These are phyloP conservation scores for Tulasnella sp. DNA, from an alignment of 768 basidiomycete genomes.

Conservation along the genomic window DNA sequence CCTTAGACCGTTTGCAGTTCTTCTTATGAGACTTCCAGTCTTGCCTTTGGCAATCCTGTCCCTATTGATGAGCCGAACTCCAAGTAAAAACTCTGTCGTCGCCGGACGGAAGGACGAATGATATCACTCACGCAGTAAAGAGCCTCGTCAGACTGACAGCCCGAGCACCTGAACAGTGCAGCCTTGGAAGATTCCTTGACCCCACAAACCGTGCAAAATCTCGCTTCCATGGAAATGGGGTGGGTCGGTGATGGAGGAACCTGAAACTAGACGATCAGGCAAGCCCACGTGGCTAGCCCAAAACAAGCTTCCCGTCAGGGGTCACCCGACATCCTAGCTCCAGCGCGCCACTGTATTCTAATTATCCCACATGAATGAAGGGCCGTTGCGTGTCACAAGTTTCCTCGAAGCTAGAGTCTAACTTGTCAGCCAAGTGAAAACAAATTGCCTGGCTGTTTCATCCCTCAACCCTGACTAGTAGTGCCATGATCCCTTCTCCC, in stretches of 20 bases:
- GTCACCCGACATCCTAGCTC: too few relatives aligned
- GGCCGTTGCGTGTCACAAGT: too few relatives aligned
- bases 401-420: too few relatives aligned
- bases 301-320: background rate
- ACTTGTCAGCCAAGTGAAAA: too few relatives aligned
- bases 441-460: too few relatives aligned
- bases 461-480: too few relatives aligned
- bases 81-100: background rate
- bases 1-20: background rate
- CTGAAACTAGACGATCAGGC: background rate
- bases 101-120: too few relatives aligned
- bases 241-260: conserved; percentile 1
- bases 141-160: conserved; percentile 7
- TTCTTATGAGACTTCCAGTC: conserved; percentile 25
- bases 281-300: background rate
- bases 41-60: conserved; percentile 16
- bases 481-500: too few relatives aligned
- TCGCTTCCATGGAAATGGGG: conserved; percentile 4
- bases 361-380: background rate
- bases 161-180: conserved; percentile 2
- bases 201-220: conserved; percentile 3
- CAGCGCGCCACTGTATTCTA: background rate
- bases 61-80: background rate
- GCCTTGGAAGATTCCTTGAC: background rate
- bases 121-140: conserved; percentile 23